Conservation (phyloP, 192 early-diverging fungal species). For the Coemansia sp. region DNA sequence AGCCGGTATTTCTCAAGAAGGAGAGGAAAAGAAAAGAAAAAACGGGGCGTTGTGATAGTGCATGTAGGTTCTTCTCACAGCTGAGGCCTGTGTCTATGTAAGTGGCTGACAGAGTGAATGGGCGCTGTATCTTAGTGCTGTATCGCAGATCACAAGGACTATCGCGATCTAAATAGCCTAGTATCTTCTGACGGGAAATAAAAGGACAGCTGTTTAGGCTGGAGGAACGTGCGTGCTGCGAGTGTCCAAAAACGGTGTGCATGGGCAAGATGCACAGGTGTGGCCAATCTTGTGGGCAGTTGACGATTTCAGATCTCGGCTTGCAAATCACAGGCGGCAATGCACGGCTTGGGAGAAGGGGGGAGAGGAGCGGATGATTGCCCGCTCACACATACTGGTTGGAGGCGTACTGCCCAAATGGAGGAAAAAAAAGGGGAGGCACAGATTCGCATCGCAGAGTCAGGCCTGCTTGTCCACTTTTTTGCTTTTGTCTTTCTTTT, state of each 20-base stretch:
- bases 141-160: constrained; percentile 2
- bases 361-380: background rate
- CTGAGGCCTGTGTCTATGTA: background rate
- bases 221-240: background rate
- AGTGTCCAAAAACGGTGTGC: background rate
- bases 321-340: background rate
- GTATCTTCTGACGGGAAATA: background rate
- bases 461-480: background rate
- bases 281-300: background rate
- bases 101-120: background rate
- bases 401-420: constrained; percentile 1
- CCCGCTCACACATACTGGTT: background rate
- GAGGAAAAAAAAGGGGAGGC: background rate
- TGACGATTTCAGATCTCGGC: constrained; percentile 4
- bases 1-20: background rate
- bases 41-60: background rate
- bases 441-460: constrained; percentile 3
- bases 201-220: background rate
- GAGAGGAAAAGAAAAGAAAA: background rate
- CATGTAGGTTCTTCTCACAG: background rate
- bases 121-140: background rate
- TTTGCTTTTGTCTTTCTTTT: background rate
- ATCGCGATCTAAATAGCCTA: background rate
- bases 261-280: background rate
- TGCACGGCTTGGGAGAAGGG: background rate